Percentiles rank a stretch among this genome's conserved stretches.
Conservation (phyloP, 371 early-diverging fungal genomes). For the Mucor saturninus region DNA sequence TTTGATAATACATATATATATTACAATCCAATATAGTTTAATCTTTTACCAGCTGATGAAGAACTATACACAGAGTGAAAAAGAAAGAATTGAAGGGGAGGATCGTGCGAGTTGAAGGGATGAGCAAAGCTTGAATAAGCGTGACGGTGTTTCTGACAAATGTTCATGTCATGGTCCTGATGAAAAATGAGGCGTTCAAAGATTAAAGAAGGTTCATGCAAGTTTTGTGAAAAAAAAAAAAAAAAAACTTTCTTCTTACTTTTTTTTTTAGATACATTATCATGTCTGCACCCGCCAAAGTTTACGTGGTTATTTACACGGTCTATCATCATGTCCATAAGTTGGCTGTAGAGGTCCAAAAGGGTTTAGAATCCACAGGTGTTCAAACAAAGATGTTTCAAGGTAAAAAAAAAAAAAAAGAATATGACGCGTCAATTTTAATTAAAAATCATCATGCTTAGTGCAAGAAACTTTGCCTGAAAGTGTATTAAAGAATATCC, state of each 20-base stretch:
- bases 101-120: too few relatives aligned
- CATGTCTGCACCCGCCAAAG: slow-evolving; percentile 37
- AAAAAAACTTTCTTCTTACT: neutral
- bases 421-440: neutral
- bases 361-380: slow-evolving; percentile 63
- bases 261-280: neutral
- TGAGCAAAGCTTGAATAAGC: too few relatives aligned
- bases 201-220: too few relatives aligned
- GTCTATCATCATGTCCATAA: slow-evolving; percentile 78
- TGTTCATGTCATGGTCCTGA: too few relatives aligned
- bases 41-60: too few relatives aligned
- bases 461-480: slow-evolving; percentile 67
- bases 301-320: slow-evolving; percentile 72
- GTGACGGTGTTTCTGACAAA: too few relatives aligned
- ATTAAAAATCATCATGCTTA: slow-evolving; percentile 15
- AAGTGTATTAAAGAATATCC: slow-evolving; percentile 68
- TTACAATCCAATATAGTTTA: too few relatives aligned
- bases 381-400: slow-evolving; percentile 72
- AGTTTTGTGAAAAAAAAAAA: neutral
- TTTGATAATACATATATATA: too few relatives aligned
- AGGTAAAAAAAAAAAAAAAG: slow-evolving; percentile 26
- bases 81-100: too few relatives aligned
- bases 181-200: too few relatives aligned
- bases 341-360: slow-evolving; percentile 69
- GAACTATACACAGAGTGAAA: too few relatives aligned